Percentiles rank a stretch among this genome's conserved stretches.
Conservation (phyloP, 1,139 yeast genomes). For the Yamadazyma triangularis region DNA sequence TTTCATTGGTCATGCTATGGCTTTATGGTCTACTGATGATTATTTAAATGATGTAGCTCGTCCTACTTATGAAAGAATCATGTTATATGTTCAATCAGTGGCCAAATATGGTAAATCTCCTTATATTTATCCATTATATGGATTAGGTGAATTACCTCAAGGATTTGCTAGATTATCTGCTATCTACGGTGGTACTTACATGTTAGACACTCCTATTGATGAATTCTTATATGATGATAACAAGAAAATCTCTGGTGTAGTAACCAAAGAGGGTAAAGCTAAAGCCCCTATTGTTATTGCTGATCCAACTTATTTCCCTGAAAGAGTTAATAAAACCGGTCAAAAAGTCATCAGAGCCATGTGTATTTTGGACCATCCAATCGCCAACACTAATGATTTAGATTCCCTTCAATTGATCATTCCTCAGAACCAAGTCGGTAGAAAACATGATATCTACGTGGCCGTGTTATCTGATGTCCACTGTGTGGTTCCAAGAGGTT, state of each 20-base stretch:
- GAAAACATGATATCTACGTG: constrained; percentile 91
- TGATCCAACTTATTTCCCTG: constrained; percentile 97
- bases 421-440: constrained; percentile 92
- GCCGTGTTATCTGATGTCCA: constrained; percentile 90
- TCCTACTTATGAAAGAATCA: constrained; percentile 83
- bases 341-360: constrained; percentile 90
- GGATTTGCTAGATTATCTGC: constrained; percentile 97
- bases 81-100: constrained; percentile 83
- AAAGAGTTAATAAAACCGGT: constrained; percentile 79
- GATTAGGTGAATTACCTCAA: constrained; percentile 96
- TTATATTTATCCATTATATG: constrained; percentile 91
- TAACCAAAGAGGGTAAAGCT: constrained; percentile 87
- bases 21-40: constrained; percentile 90
- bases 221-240: constrained; percentile 72
- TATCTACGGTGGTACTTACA: constrained; percentile 96
- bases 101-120: constrained; percentile 97
- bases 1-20: constrained; percentile 98
- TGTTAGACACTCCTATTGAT: constrained; percentile 95
- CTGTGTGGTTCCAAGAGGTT: constrained; percentile 86
- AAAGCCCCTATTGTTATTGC: constrained; percentile 93
- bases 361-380: constrained; percentile 87
- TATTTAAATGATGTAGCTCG: constrained; percentile 87
- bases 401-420: constrained; percentile 93
- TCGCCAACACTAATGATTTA: constrained; percentile 75
- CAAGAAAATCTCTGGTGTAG: constrained; percentile 73